A percentile compares a stretch with the other conserved stretches of the same genome.
Conservation (phyloP, 106 monocot species). For the Allium cepa region DNA sequence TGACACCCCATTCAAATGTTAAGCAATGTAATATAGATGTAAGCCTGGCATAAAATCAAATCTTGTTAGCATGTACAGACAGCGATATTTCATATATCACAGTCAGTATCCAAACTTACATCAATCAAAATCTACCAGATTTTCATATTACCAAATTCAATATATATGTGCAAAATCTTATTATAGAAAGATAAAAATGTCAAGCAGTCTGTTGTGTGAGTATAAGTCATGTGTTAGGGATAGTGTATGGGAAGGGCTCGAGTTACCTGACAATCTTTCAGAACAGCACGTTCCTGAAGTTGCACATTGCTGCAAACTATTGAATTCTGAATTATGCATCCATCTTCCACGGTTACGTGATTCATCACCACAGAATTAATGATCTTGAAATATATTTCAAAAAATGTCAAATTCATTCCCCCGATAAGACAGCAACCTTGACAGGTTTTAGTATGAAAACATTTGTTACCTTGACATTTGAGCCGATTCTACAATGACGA, state of each 20-base stretch:
- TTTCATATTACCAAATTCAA: too few species aligned
- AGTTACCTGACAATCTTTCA: conserved; percentile 91
- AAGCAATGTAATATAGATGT: too few species aligned
- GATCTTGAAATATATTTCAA: conserved; percentile 38
- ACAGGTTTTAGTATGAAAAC: not conserved
- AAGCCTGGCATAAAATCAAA: too few species aligned
- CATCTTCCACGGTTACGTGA: conserved; percentile 94
- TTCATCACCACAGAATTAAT: conserved; percentile 97
- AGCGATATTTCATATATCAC: too few species aligned
- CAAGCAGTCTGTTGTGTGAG: too few species aligned
- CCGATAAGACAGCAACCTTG: not conserved
- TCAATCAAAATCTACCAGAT: too few species aligned
- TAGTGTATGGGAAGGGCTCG: not conserved
- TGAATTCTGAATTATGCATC: conserved; percentile 86
- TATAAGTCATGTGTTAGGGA: too few species aligned
- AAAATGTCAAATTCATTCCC: not conserved
- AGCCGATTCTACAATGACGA: conserved; percentile 96
- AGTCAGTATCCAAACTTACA: too few species aligned
- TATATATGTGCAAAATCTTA: too few species aligned
- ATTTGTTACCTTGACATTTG: conserved; percentile 80
- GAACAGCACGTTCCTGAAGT: conserved; percentile 82
- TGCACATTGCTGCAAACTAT: conserved; percentile 89
- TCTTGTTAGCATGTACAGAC: too few species aligned
- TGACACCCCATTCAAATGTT: too few species aligned
- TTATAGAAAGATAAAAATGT: too few species aligned